Evolutionary conservation across 2,329 filamentous ascomycete species (phyloP).

Genomic region (Microdochium trichocladiopsis): DNA sequence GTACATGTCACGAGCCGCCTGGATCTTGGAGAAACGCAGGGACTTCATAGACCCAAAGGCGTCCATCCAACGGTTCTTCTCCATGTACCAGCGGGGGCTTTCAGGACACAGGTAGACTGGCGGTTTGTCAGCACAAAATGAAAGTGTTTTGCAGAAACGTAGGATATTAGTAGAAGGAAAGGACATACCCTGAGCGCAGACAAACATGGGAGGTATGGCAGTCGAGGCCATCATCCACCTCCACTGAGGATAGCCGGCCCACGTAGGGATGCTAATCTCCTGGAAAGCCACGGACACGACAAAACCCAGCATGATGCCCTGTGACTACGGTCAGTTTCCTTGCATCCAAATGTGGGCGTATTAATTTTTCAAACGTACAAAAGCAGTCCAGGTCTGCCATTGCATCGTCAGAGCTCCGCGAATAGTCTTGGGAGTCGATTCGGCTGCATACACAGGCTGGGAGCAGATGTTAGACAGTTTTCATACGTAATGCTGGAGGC

Average conservation of each 20-base stretch:
- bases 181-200: conserved; percentile 34
- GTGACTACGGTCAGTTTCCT: not conserved
- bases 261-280: conserved; percentile 39
- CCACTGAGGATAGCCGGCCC: conserved; percentile 55
- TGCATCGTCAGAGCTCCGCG: conserved; percentile 67
- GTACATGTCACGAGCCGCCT: conserved; percentile 48
- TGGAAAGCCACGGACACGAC: conserved; percentile 56
- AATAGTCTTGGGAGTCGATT: conserved; percentile 56
- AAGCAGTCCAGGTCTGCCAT: conserved; percentile 54
- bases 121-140: conserved; percentile 7
- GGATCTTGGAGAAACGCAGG: conserved; percentile 43
- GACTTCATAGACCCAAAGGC: conserved; percentile 38
- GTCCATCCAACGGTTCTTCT: conserved; percentile 35
- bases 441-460: conserved; percentile 47
- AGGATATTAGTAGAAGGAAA: too few relatives aligned
- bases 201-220: conserved; percentile 52
- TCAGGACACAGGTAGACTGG: conserved; percentile 29
- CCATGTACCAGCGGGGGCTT: conserved; percentile 43
- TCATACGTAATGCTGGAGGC: too few relatives aligned
- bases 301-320: conserved; percentile 48
- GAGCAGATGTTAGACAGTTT: conserved; percentile 34
- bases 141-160: not conserved
- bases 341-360: not conserved
- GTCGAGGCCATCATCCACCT: conserved; percentile 64
- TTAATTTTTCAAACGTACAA: conserved; percentile 15